Conservation (phyloP, 192 early-diverging fungal species). For the Coemansia sp. region DNA sequence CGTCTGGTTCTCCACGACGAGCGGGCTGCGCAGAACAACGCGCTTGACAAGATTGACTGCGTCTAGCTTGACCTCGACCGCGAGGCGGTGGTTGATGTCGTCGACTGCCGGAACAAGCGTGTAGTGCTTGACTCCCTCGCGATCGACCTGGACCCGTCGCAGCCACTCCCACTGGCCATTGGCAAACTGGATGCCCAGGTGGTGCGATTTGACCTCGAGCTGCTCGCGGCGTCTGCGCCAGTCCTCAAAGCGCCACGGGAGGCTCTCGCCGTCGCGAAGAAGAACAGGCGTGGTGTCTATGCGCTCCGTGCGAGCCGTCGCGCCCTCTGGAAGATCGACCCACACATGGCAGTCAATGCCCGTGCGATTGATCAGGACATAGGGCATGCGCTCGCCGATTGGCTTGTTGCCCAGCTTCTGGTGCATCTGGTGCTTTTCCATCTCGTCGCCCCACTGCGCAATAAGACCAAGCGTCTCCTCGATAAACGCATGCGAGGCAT, state of each 20-base stretch:
- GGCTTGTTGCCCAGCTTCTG: constrained; percentile 17
- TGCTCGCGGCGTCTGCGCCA: constrained; percentile 91
- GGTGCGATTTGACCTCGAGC: constrained; percentile 62
- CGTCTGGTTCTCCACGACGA: constrained; percentile 82
- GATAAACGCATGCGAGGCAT: constrained; percentile 79
- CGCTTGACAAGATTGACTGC: constrained; percentile 78
- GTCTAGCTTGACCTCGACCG: constrained; percentile 81
- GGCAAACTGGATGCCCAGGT: constrained; percentile 79
- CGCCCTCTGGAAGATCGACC: constrained; percentile 60
- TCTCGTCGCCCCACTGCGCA: constrained; percentile 54
- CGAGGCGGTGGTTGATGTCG: constrained; percentile 74
- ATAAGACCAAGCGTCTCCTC: constrained; percentile 64
- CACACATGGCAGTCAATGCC: constrained; percentile 89
- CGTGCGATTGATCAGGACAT: constrained; percentile 84
- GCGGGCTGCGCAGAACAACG: constrained; percentile 83
- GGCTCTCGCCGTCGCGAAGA: constrained; percentile 63
- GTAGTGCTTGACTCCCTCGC: constrained; percentile 80
- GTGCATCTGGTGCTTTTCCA: constrained; percentile 24
- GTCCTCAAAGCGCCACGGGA: constrained; percentile 96
- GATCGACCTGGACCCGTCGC: constrained; percentile 83
- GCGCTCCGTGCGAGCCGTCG: constrained; percentile 37
- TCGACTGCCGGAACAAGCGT: constrained; percentile 77
- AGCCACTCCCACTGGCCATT: constrained; percentile 88
- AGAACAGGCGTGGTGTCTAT: constrained; percentile 68
- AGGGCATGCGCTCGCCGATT: constrained; percentile 64